phyloP scores from a whole-genome alignment of 108 stramenopile species.

The Mediolabrus comicus region DNA sequence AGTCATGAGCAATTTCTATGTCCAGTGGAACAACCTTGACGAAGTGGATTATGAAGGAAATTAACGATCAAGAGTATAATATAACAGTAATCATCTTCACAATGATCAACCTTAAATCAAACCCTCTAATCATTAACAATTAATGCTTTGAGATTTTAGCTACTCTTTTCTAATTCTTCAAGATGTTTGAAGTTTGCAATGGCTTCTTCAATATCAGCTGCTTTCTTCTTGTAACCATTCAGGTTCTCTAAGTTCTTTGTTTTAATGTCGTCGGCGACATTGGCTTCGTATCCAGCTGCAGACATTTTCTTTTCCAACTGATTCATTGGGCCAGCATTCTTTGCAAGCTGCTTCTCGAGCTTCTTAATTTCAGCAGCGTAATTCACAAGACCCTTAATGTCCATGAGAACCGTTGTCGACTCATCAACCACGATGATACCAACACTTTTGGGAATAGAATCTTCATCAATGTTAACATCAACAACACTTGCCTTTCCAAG shows the following conservation, averaged over 20 bases:
- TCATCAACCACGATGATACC: constrained; percentile 86
- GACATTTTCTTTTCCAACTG: constrained; percentile 72
- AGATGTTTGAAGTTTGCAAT: constrained; percentile 82
- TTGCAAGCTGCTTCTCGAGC: constrained; percentile 75
- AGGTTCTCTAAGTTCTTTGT: constrained; percentile 65
- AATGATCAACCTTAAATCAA: too few relatives aligned
- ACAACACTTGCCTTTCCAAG: constrained; percentile 75
- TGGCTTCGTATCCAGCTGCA: constrained; percentile 72
- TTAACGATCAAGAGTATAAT: not conserved
- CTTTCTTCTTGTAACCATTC: constrained; percentile 72
- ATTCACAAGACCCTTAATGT: constrained; percentile 96
- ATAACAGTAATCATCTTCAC: too few relatives aligned
- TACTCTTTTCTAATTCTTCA: constrained; percentile 53
- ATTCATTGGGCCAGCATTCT: constrained; percentile 52
- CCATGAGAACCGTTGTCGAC: constrained; percentile 83
- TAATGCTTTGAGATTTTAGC: not conserved
- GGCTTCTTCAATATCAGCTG: constrained; percentile 71
- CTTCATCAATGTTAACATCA: constrained; percentile 61
- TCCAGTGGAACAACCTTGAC: constrained; percentile 40
- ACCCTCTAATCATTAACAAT: not conserved
- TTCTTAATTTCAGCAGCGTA: constrained; percentile 90
- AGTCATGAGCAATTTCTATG: constrained; percentile 66
- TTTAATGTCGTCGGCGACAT: constrained; percentile 71
- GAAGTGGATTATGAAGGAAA: not conserved
- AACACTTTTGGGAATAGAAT: constrained; percentile 64